Conservation (phyloP, 257 asterid genomes). For the Linderniella brevidens region DNA sequence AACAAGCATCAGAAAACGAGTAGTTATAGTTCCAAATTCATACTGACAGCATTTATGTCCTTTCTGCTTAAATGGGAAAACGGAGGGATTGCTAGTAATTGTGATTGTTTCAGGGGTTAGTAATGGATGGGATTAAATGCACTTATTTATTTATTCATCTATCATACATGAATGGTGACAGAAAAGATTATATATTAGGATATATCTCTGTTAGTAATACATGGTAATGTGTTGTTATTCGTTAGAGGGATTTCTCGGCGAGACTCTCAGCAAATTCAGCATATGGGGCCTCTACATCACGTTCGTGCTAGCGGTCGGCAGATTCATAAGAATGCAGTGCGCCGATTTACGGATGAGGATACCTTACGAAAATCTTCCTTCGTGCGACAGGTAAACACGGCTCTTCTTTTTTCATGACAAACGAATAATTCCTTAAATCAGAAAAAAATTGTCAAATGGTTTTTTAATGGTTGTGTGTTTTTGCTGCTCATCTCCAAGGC, state of each 20-base stretch:
- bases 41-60: no score
- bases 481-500: conserved; percentile 26
- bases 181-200: conserved; percentile 5
- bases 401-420: no score
- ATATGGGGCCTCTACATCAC: conserved; percentile 99
- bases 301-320: conserved; percentile 97
- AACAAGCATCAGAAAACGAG: no score
- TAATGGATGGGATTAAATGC: no score
- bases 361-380: conserved; percentile 96
- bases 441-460: not conserved
- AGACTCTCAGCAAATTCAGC: conserved; percentile 96
- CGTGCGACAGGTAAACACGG: conserved; percentile 69
- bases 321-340: conserved; percentile 91
- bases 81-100: no score
- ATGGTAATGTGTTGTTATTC: conserved; percentile 4
- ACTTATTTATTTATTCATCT: not conserved
- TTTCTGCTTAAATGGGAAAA: no score
- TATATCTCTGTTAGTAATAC: not conserved
- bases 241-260: conserved; percentile 98
- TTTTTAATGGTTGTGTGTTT: not conserved
- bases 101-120: no score
- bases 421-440: no score
- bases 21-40: no score
- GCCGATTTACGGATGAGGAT: conserved; percentile 95
- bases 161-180: not conserved